A percentile compares a stretch with the other conserved stretches of the same genome.
These are phyloP conservation scores for Chaetomium sp. DNA, from an alignment of 2,329 filamentous ascomycete genomes.

Conservation along the genomic window DNA sequence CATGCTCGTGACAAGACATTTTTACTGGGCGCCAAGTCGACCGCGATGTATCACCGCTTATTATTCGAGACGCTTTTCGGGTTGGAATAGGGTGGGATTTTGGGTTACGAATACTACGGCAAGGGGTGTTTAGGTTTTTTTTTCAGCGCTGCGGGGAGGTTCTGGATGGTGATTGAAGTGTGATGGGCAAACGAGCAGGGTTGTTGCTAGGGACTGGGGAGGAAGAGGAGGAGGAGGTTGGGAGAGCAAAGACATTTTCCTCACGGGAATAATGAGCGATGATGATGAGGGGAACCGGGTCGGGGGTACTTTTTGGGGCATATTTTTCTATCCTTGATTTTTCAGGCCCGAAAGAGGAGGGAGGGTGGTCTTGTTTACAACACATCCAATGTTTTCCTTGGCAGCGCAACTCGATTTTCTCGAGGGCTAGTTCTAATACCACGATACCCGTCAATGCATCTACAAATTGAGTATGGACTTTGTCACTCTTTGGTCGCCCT, in stretches of 20 bases:
- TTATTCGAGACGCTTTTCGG: neutral
- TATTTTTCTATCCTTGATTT: neutral
- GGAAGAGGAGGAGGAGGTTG: neutral
- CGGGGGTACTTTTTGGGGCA: neutral
- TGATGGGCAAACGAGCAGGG: no score
- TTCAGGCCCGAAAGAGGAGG: neutral
- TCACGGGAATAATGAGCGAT: neutral
- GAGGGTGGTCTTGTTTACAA: no score
- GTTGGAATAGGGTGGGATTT: no score
- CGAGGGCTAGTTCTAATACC: constrained; percentile 6
- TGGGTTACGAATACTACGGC: no score
- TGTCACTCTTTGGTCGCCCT: neutral
- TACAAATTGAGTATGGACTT: constrained; percentile 12
- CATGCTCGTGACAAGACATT: no score
- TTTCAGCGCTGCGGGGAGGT: no score
- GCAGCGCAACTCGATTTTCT: neutral
- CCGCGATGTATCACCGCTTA: neutral
- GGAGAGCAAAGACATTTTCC: neutral
- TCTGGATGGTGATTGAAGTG: no score
- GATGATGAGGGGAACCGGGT: neutral
- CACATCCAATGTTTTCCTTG: neutral
- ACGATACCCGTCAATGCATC: constrained; percentile 15
- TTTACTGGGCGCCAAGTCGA: neutral
- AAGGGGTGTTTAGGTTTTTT: no score
- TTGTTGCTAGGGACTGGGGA: neutral